These are phyloP conservation scores for Phytopythium chamaehyphon DNA, from an alignment of 352 stramenopile species.

Conservation along the genomic window DNA sequence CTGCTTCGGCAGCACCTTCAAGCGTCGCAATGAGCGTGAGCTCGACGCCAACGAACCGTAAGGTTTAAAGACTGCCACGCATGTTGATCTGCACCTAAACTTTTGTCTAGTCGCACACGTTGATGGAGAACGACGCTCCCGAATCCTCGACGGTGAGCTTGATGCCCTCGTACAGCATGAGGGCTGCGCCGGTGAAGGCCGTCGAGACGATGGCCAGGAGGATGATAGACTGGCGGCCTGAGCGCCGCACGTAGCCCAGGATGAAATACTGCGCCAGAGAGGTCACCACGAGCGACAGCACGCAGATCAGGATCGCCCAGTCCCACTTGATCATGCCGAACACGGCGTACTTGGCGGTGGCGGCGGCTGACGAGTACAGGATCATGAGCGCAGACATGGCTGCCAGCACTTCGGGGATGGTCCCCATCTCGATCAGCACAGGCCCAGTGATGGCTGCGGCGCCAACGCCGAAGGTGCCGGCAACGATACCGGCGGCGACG, in stretches of 20 bases:
- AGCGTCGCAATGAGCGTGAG: neutral
- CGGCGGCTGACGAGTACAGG: slow-evolving; percentile 49
- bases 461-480: slow-evolving; percentile 45
- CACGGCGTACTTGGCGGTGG: slow-evolving; percentile 50
- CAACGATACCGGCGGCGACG: slow-evolving; percentile 35
- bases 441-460: slow-evolving; percentile 25
- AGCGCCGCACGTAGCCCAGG: slow-evolving; percentile 39
- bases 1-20: neutral
- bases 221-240: slow-evolving; percentile 48
- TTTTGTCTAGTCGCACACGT: slow-evolving; percentile 26
- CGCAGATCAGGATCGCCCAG: slow-evolving; percentile 32
- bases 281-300: slow-evolving; percentile 41
- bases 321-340: slow-evolving; percentile 57
- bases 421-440: slow-evolving; percentile 25
- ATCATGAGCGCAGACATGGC: slow-evolving; percentile 33
- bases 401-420: slow-evolving; percentile 35
- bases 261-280: slow-evolving; percentile 43
- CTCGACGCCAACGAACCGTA: no score
- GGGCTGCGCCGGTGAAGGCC: slow-evolving; percentile 30
- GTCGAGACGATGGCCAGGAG: slow-evolving; percentile 45
- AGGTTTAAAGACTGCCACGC: no score
- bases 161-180: slow-evolving; percentile 55
- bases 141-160: slow-evolving; percentile 36
- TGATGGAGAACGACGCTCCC: slow-evolving; percentile 28
- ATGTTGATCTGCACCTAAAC: no score